Percentiles rank a stretch among this genome's conserved stretches.
Conservation (phyloP, 164 flowering plant genomes). For the Tinospora cordifolia region DNA sequence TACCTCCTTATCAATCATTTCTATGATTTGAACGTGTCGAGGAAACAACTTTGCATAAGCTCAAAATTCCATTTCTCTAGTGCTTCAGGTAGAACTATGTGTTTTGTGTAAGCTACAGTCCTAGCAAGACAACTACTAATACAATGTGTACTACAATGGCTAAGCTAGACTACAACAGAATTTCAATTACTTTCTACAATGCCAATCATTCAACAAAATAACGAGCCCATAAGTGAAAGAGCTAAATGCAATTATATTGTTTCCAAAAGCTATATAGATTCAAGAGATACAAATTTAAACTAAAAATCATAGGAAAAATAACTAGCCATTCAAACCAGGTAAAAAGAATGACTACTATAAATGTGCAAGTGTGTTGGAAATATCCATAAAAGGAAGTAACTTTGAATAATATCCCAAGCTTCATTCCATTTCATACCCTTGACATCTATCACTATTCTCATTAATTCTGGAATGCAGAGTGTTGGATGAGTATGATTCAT, state of each 20-base stretch:
- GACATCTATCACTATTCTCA: slow-evolving; percentile 78
- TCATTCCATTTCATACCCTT: slow-evolving; percentile 76
- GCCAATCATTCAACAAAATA: background rate
- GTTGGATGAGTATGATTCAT: slow-evolving; percentile 99
- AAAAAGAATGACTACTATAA: background rate
- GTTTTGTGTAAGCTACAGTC: slow-evolving; percentile 93
- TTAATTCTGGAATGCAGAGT: slow-evolving; percentile 91
- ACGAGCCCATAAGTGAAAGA: background rate
- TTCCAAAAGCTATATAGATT: slow-evolving; percentile 2
- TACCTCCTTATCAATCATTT: slow-evolving; percentile 90
- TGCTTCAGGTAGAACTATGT: slow-evolving; percentile 95
- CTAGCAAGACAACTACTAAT: slow-evolving; percentile 30
- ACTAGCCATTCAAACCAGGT: background rate
- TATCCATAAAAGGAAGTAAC: slow-evolving; percentile 28
- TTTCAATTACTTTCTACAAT: background rate
- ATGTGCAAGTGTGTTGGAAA: background rate
- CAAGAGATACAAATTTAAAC: background rate
- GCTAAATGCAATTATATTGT: background rate
- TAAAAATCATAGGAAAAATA: background rate
- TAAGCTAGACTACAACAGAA: background rate
- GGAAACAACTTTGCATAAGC: slow-evolving; percentile 87
- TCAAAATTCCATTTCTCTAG: slow-evolving; percentile 96
- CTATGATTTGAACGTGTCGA: slow-evolving; percentile 87
- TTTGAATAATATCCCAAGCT: slow-evolving; percentile 84
- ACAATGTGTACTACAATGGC: background rate